Conservation (phyloP, 768 basidiomycete genomes). For the Gloeostereum incarnatum region DNA sequence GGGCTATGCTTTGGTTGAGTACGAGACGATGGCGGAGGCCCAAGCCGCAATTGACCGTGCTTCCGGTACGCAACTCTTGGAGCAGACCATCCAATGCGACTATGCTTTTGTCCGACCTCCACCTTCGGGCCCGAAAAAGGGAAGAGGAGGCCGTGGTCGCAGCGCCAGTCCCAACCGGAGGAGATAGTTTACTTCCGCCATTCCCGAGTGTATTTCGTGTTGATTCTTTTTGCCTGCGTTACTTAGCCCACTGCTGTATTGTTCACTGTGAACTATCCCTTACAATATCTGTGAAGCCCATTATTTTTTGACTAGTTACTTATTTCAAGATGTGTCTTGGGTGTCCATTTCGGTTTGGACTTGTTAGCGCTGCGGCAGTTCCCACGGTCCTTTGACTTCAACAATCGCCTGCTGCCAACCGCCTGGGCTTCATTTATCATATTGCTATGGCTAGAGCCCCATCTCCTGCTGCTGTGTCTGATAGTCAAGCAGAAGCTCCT, state of each 20-base stretch:
- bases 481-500: conserved; percentile 3
- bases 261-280: no score
- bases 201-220: no score
- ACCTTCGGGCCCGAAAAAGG: conserved; percentile 74
- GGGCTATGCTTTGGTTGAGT: conserved; percentile 98
- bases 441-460: no score
- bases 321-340: no score
- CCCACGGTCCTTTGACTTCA: no score
- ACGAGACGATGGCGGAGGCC: conserved; percentile 91
- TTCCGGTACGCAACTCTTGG: conserved; percentile 72
- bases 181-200: conserved; percentile 23
- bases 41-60: conserved; percentile 91
- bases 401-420: no score
- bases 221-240: no score
- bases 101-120: conserved; percentile 90
- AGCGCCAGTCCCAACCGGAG: conserved; percentile 76
- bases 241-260: no score
- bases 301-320: no score
- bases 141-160: conserved; percentile 58
- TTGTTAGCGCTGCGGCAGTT: no score
- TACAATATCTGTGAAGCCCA: conserved; percentile 7
- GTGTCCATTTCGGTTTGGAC: no score
- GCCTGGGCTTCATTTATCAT: no score
- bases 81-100: conserved; percentile 83
- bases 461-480: conserved; percentile 6